Percentiles rank a stretch among this genome's conserved stretches.
These are phyloP conservation scores for Backusella tarrabulga DNA, from an alignment of 192 early-diverging fungal genomes.

Conservation along the genomic window DNA sequence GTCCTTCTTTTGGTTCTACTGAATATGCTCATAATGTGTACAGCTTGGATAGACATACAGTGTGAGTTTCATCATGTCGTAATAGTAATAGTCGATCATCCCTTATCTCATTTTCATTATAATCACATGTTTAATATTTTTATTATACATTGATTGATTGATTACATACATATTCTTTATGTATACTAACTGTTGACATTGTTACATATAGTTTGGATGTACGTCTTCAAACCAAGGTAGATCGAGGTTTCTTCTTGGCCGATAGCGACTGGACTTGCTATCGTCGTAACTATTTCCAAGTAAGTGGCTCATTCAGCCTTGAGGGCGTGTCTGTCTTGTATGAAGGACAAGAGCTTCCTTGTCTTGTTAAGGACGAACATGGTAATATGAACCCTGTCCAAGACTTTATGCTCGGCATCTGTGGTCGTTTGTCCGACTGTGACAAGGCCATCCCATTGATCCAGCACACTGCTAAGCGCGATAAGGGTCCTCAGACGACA, in stretches of 20 bases:
- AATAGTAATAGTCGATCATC: neutral
- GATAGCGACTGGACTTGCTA: conserved; percentile 84
- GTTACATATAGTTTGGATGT: conserved; percentile 46
- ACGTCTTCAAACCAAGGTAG: conserved; percentile 62
- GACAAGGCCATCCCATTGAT: conserved; percentile 63
- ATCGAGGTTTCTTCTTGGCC: conserved; percentile 79
- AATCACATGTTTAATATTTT: too few relatives aligned
- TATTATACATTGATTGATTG: neutral
- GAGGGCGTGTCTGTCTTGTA: conserved; percentile 29
- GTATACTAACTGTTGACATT: neutral
- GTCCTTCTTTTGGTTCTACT: conserved; percentile 14
- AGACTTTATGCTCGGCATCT: conserved; percentile 63
- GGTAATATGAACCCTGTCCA: conserved; percentile 41
- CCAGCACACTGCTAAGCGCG: conserved; percentile 81
- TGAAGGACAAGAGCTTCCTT: conserved; percentile 49
- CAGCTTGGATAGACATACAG: conserved; percentile 12
- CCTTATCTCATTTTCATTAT: neutral
- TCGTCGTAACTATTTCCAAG: conserved; percentile 83
- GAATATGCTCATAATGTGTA: conserved; percentile 14
- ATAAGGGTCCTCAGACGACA: conserved; percentile 75
- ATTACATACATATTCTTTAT: neutral
- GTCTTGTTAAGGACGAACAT: conserved; percentile 53
- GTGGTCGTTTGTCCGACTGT: conserved; percentile 52
- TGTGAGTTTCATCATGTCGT: neutral
- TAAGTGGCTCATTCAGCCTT: conserved; percentile 51